Percentiles rank a stretch among this genome's conserved stretches.
Conservation (phyloP, 345 rosid species). For the Euphorbia peplus region DNA sequence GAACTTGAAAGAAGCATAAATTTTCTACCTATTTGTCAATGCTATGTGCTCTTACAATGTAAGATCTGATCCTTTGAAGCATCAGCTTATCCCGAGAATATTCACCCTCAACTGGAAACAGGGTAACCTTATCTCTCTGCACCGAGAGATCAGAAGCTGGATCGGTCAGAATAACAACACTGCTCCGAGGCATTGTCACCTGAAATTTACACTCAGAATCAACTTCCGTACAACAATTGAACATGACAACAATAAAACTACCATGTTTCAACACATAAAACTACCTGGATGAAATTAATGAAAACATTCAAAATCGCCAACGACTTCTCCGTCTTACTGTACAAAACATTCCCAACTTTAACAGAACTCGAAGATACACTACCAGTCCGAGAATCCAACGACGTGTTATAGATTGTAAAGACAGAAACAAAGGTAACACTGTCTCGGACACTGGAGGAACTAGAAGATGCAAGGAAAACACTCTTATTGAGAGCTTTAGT, state of each 20-base stretch:
- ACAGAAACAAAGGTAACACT: constrained; percentile 65
- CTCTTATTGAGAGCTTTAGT: constrained; percentile 70
- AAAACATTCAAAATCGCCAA: constrained; percentile 67
- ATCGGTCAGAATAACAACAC: constrained; percentile 73
- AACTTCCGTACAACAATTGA: background rate
- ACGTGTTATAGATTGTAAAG: constrained; percentile 59
- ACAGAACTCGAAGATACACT: constrained; percentile 44
- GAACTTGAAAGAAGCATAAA: constrained; percentile 14
- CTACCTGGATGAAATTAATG: constrained; percentile 71
- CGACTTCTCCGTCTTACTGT: constrained; percentile 63
- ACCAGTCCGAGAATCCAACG: constrained; percentile 29
- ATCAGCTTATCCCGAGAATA: constrained; percentile 83
- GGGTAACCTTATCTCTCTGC: constrained; percentile 43
- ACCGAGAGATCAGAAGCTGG: constrained; percentile 70
- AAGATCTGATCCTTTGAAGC: constrained; percentile 98
- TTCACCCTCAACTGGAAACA: constrained; percentile 73
- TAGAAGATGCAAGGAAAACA: constrained; percentile 29
- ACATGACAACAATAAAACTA: background rate
- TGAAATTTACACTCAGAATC: constrained; percentile 24
- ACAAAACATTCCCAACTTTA: constrained; percentile 69
- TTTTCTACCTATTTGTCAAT: constrained; percentile 56
- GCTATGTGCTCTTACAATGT: constrained; percentile 84
- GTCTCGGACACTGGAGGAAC: constrained; percentile 31
- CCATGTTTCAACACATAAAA: no score
- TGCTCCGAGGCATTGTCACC: constrained; percentile 78